phyloP scores from a whole-genome alignment of 208 protist species.

The Angomonas deanei region DNA sequence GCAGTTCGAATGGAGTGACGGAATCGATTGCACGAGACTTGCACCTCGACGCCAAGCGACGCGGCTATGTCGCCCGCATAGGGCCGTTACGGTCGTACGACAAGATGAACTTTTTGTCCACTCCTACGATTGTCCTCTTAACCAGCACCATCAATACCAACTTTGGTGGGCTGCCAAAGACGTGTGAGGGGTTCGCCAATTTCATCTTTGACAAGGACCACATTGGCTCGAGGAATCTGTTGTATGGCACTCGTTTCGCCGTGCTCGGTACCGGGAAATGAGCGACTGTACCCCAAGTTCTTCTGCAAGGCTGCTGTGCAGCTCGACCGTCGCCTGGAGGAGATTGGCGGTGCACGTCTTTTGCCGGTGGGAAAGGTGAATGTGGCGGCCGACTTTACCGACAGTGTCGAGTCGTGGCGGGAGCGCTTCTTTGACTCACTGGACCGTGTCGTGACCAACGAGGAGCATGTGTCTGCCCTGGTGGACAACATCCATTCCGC shows the following conservation, averaged over 20 bases:
- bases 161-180: constrained; percentile 38
- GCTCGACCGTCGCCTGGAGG: constrained; percentile 26
- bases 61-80: constrained; percentile 31
- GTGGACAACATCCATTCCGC: background rate
- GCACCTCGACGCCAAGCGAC: constrained; percentile 32
- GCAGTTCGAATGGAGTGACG: constrained; percentile 35
- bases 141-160: constrained; percentile 51
- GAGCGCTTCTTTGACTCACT: constrained; percentile 20
- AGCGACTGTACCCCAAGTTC: constrained; percentile 18
- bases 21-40: constrained; percentile 56
- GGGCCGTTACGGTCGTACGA: constrained; percentile 37
- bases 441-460: background rate
- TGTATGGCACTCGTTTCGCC: constrained; percentile 31
- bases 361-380: constrained; percentile 14
- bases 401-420: constrained; percentile 34
- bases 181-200: constrained; percentile 34
- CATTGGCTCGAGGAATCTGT: constrained; percentile 12
- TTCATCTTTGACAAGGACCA: constrained; percentile 31
- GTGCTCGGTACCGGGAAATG: constrained; percentile 58
- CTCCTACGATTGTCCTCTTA: constrained; percentile 32
- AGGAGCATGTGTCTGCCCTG: background rate
- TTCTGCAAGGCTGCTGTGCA: constrained; percentile 25
- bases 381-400: constrained; percentile 9
- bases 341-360: constrained; percentile 28
- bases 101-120: constrained; percentile 44